phyloP scores from a whole-genome alignment of 2,329 filamentous ascomycete genomes.

The Elsinoe fawcettii region DNA sequence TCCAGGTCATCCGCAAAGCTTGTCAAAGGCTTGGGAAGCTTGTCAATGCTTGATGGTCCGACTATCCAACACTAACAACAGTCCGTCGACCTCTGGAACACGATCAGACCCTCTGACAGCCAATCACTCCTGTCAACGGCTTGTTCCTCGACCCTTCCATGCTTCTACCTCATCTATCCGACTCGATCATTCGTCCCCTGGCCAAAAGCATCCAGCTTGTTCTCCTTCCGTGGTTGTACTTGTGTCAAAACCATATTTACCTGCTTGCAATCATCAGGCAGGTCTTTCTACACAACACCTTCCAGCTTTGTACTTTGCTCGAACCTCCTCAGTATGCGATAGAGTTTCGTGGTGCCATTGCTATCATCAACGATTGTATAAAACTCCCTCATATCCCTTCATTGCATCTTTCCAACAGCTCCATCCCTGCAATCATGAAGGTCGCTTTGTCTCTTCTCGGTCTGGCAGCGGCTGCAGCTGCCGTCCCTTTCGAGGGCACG shows the following conservation, averaged over 20 bases:
- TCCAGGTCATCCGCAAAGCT: constrained; percentile 7
- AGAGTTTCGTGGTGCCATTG: neutral
- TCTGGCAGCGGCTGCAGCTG: neutral
- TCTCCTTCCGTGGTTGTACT: neutral
- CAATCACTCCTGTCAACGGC: neutral
- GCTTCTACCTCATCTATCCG: neutral
- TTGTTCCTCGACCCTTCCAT: constrained; percentile 4
- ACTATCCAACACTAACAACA: neutral
- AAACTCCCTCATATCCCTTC: neutral
- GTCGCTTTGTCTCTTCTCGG: neutral
- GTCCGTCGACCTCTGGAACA: neutral
- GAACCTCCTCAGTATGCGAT: too few relatives aligned
- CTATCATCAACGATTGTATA: neutral
- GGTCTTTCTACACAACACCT: neutral
- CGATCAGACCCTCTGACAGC: neutral
- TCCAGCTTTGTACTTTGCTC: neutral
- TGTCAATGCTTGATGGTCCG: neutral
- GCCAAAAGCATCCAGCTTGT: neutral
- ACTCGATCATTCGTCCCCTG: neutral
- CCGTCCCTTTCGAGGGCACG: neutral
- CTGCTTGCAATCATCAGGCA: constrained; percentile 3
- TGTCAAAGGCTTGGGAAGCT: constrained; percentile 13
- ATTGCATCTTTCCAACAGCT: neutral
- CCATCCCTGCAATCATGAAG: neutral
- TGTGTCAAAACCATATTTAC: neutral